phyloP scores from a whole-genome alignment of 441 rosid species.

The Hypseocharis bilobata region DNA sequence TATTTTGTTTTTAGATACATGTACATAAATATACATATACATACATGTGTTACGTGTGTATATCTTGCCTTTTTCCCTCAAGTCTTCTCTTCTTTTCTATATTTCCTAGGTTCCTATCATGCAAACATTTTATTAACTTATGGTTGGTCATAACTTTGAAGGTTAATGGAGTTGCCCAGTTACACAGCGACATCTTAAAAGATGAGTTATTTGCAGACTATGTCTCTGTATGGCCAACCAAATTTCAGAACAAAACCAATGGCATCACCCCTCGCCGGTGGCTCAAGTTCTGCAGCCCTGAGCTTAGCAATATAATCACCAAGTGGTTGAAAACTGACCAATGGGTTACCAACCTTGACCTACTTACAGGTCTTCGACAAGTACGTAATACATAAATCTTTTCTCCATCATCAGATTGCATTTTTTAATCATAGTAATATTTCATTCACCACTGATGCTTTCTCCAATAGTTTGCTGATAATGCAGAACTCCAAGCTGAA shows the following conservation, averaged over 20 bases:
- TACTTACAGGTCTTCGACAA: slow-evolving; percentile 72
- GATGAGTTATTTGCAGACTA: slow-evolving; percentile 82
- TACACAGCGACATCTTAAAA: slow-evolving; percentile 91
- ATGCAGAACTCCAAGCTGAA: slow-evolving; percentile 64
- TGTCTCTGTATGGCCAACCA: slow-evolving; percentile 84
- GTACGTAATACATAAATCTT: slow-evolving; percentile 31
- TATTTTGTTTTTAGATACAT: no score
- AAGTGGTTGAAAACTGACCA: slow-evolving; percentile 81
- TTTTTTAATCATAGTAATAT: slow-evolving; percentile 13
- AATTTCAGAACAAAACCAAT: slow-evolving; percentile 92
- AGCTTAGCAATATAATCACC: slow-evolving; percentile 81
- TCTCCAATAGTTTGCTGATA: slow-evolving; percentile 65
- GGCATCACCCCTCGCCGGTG: slow-evolving; percentile 95
- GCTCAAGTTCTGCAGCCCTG: slow-evolving; percentile 92
- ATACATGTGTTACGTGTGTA: no score
- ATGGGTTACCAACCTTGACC: slow-evolving; percentile 85
- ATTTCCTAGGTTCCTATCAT: neutral
- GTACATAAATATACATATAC: no score
- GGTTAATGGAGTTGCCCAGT: slow-evolving; percentile 98
- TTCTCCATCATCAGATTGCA: slow-evolving; percentile 1
- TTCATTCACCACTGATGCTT: slow-evolving; percentile 21
- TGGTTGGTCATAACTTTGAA: slow-evolving; percentile 24
- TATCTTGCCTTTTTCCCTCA: neutral
- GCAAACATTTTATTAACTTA: slow-evolving; percentile 10
- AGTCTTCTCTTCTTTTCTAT: slow-evolving; percentile 1